These are phyloP conservation scores for Deinandra increscens DNA, from an alignment of 129 eudicot genomes.

Conservation along the genomic window DNA sequence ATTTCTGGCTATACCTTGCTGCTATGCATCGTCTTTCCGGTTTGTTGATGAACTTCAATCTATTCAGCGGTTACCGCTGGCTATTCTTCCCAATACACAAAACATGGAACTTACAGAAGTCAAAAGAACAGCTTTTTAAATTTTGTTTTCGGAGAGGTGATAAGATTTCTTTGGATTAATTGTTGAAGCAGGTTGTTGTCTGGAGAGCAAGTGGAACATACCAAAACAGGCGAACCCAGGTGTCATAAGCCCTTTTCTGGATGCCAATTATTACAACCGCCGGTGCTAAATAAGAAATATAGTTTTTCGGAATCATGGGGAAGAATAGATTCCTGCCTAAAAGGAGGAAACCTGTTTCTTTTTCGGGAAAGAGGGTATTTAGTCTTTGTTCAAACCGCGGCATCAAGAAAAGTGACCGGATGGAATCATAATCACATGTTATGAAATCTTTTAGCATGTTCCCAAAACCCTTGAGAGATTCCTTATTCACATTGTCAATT, in stretches of 20 bases:
- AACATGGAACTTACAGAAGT: slow-evolving; percentile 57
- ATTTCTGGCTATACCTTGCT: slow-evolving; percentile 74
- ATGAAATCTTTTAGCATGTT: slow-evolving; percentile 19
- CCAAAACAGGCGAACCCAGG: neutral
- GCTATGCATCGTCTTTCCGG: slow-evolving; percentile 51
- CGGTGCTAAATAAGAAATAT: slow-evolving; percentile 51
- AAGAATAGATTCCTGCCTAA: slow-evolving; percentile 59
- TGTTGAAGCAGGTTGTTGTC: neutral
- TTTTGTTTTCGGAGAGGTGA: slow-evolving; percentile 27
- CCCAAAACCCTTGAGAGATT: no score
- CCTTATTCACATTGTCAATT: neutral
- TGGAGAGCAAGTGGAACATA: slow-evolving; percentile 5
- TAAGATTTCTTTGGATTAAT: slow-evolving; percentile 26
- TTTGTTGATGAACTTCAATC: slow-evolving; percentile 49
- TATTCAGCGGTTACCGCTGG: slow-evolving; percentile 43
- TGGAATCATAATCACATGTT: slow-evolving; percentile 58
- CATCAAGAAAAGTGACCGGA: slow-evolving; percentile 62
- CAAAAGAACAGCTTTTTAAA: slow-evolving; percentile 49
- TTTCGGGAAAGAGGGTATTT: slow-evolving; percentile 51
- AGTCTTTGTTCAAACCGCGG: slow-evolving; percentile 58
- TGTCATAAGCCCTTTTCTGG: no score
- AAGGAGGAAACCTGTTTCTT: slow-evolving; percentile 62
- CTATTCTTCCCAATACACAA: slow-evolving; percentile 53
- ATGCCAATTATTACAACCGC: slow-evolving; percentile 58
- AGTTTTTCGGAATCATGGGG: slow-evolving; percentile 56